Conservation (phyloP, 1,284 basidiomycete species). For the Fomitiporia mediterranea region DNA sequence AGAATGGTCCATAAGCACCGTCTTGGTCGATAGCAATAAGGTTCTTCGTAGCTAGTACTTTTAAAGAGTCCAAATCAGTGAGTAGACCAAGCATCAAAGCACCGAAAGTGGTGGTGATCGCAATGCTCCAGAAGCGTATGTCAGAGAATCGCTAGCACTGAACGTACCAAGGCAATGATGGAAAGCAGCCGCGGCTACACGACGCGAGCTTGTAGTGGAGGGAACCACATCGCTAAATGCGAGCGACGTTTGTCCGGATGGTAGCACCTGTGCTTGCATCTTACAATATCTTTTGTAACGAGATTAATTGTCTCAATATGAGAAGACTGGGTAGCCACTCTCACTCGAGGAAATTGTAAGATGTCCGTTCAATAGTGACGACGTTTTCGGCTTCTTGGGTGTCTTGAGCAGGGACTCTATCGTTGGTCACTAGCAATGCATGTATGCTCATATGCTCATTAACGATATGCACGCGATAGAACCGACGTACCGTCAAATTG, state of each 20-base stretch:
- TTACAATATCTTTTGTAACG: constrained; percentile 56
- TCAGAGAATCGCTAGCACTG: neutral
- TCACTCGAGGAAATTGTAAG: constrained; percentile 74
- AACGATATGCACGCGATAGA: neutral
- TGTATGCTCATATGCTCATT: neutral
- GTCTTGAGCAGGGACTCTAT: constrained; percentile 36
- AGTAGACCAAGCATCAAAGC: constrained; percentile 2
- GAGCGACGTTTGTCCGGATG: constrained; percentile 42
- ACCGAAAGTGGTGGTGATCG: neutral
- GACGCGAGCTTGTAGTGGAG: constrained; percentile 56
- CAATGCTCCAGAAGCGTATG: neutral
- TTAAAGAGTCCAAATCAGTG: constrained; percentile 3
- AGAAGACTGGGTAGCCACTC: no score
- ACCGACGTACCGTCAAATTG: constrained; percentile 52
- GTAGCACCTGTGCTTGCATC: constrained; percentile 63
- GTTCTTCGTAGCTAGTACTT: constrained; percentile 65
- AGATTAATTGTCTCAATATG: constrained; percentile 3
- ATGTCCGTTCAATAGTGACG: constrained; percentile 63
- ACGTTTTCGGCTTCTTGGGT: constrained; percentile 50
- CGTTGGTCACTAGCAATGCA: constrained; percentile 22
- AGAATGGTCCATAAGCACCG: constrained; percentile 47
- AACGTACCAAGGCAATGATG: constrained; percentile 74
- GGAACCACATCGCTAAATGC: constrained; percentile 65
- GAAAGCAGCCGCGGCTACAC: constrained; percentile 72
- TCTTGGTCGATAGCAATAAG: constrained; percentile 50